Base-by-base conservation (phyloP, 257 asterid genomes). In the Nicotiana sylvestris region DNA sequence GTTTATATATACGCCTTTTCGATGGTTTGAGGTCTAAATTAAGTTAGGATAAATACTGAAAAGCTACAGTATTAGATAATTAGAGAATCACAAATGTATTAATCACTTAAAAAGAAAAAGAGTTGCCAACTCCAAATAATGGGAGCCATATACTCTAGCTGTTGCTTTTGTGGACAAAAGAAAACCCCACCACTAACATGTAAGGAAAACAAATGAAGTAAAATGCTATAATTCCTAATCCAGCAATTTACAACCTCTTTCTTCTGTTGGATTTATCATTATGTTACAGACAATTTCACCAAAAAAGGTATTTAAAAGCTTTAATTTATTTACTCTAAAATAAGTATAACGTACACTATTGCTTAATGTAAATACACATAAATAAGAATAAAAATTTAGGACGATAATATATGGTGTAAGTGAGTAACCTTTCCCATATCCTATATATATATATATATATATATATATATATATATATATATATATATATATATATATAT, bases 131-230 rank as follows among this genome's bases (percentile, higher is more conserved):
- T 76, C 64, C 27, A 76, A 49, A 72, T 74, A 70, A 43, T 2
- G 6, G 58, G 58, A 43, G 60, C 78, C 78, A 70, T 70, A 70
- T 70, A 43, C 35, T 70, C 29, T 76, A 29, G 80, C 64, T 76
- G 9, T 13, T 29, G 25, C 64, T 74, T 7, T 74, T 74, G 80
- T 76, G 80, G 64, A 51, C 80, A 27, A 15, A 51, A 76, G 46
- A 49, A 49, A 51, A 51, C 43, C 64, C 46, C 80, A 76, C 64
- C 64, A 76, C 46, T 76, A 29, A 74, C 25, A 74, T 7, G 32
- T 12, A 25, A 43, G 18, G 11, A 39, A 39, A 21, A 39, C 43
- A 29, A 27, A 11, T 10, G 35, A 29, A 29, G 21, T 30, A 66
- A 66, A 12, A 66, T 39, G n/a, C 39, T 29, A 5, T 13, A 51